phyloP scores from a whole-genome alignment of 148 eudicot genomes.

The Suaeda aralocaspica region DNA sequence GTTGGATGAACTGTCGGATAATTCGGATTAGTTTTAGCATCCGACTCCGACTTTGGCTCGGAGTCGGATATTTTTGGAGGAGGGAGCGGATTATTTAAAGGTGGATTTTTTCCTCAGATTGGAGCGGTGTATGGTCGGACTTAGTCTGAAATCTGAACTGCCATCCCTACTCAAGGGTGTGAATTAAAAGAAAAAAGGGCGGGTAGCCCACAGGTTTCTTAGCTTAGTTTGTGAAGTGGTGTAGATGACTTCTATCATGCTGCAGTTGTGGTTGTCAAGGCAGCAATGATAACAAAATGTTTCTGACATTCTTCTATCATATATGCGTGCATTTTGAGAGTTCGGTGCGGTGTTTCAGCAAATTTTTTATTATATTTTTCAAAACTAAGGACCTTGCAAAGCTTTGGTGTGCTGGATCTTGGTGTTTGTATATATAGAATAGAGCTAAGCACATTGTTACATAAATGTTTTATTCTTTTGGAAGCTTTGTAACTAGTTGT shows the following conservation, averaged over 20 bases:
- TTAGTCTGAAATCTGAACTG: too few relatives aligned
- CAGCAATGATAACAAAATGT: neutral
- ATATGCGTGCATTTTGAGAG: too few relatives aligned
- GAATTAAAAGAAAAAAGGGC: conserved; percentile 11
- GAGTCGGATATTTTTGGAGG: too few relatives aligned
- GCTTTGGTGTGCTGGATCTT: neutral
- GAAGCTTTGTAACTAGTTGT: neutral
- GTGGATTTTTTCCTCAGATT: too few relatives aligned
- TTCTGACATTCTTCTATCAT: too few relatives aligned
- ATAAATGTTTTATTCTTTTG: neutral
- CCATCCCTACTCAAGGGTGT: too few relatives aligned
- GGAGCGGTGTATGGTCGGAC: too few relatives aligned
- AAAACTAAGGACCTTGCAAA: neutral
- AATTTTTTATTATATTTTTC: neutral
- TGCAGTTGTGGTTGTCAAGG: neutral
- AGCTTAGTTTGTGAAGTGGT: conserved; percentile 9
- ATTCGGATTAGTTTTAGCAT: too few relatives aligned
- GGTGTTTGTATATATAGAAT: neutral
- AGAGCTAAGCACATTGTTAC: neutral
- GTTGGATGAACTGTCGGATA: too few relatives aligned
- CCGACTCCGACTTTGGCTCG: too few relatives aligned
- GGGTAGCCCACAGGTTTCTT: neutral
- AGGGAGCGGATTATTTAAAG: too few relatives aligned
- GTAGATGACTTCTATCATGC: neutral
- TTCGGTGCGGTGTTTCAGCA: neutral